These are phyloP conservation scores for Pisolithus sp. DNA, from an alignment of 768 basidiomycete genomes.

Conservation along the genomic window DNA sequence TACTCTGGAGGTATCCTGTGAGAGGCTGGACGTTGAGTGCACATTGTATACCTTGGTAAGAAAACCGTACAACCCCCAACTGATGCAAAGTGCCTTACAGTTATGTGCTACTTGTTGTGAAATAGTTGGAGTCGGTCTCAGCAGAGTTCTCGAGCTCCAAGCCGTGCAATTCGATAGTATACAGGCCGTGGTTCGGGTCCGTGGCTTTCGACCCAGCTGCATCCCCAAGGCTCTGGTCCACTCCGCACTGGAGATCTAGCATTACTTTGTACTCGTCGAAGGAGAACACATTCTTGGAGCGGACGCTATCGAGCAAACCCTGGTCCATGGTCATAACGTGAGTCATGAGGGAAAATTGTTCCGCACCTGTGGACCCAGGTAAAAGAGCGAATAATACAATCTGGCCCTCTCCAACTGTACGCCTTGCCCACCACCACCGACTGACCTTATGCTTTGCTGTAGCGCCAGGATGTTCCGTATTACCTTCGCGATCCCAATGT, in stretches of 20 bases:
- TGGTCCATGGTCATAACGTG: conserved; percentile 23
- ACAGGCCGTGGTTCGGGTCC: conserved; percentile 78
- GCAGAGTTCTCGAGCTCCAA: conserved; percentile 51
- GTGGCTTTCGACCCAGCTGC: conserved; percentile 43
- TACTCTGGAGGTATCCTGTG: not conserved
- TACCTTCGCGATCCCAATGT: conserved; percentile 80
- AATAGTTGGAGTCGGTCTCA: conserved; percentile 26
- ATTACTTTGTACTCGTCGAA: conserved; percentile 94
- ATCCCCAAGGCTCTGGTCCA: conserved; percentile 55
- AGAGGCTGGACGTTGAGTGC: too few relatives aligned
- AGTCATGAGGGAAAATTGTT: not conserved
- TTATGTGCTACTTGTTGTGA: conserved; percentile 4
- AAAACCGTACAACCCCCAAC: too few relatives aligned
- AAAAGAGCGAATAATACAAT: conserved; percentile 77
- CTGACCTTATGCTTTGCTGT: conserved; percentile 83
- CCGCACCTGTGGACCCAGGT: conserved; percentile 64
- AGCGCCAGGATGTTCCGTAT: conserved; percentile 83
- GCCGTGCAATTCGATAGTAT: conserved; percentile 85
- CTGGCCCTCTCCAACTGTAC: conserved; percentile 73
- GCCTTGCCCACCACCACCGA: conserved; percentile 52
- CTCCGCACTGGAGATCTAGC: conserved; percentile 83
- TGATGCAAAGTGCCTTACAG: too few relatives aligned
- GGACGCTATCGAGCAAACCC: conserved; percentile 74
- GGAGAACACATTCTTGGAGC: conserved; percentile 55
- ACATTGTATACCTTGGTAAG: too few relatives aligned